Conservation (phyloP, 441 rosid species). For the Populus tomentosa region DNA sequence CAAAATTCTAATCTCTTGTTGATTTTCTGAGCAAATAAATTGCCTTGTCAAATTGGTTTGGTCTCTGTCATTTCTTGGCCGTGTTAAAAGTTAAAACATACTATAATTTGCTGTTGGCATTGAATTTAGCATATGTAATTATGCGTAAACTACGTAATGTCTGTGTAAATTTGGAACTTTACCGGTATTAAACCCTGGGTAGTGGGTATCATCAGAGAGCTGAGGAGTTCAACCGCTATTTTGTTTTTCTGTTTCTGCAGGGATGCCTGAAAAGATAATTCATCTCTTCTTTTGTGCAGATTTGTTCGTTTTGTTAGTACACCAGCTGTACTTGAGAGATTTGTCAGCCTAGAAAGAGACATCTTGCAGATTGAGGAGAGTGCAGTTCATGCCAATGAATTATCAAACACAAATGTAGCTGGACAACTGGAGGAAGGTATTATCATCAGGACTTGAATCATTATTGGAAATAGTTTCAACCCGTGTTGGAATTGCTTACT, state of each 20-base stretch:
- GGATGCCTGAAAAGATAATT: neutral
- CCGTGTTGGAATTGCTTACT: neutral
- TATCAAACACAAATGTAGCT: constrained; percentile 21
- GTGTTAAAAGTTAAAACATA: neutral
- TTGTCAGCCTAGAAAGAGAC: constrained; percentile 65
- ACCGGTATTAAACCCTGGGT: neutral
- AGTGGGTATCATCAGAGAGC: neutral
- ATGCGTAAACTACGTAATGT: neutral
- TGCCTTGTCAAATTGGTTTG: neutral
- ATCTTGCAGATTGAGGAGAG: constrained; percentile 68
- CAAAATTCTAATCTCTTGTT: neutral
- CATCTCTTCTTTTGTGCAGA: constrained; percentile 29
- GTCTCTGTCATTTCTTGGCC: neutral
- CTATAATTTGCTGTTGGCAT: neutral
- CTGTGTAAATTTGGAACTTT: neutral
- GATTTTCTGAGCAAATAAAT: neutral
- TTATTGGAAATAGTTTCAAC: neutral
- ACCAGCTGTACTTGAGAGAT: constrained; percentile 84
- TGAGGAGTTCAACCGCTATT: neutral
- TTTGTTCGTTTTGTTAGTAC: constrained; percentile 83
- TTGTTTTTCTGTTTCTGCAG: neutral
- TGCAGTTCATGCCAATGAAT: constrained; percentile 56
- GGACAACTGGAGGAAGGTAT: constrained; percentile 47
- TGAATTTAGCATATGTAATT: neutral
- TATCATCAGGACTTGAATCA: neutral